Conservation (phyloP, 106 monocot genomes). For the Posidonia australis region DNA sequence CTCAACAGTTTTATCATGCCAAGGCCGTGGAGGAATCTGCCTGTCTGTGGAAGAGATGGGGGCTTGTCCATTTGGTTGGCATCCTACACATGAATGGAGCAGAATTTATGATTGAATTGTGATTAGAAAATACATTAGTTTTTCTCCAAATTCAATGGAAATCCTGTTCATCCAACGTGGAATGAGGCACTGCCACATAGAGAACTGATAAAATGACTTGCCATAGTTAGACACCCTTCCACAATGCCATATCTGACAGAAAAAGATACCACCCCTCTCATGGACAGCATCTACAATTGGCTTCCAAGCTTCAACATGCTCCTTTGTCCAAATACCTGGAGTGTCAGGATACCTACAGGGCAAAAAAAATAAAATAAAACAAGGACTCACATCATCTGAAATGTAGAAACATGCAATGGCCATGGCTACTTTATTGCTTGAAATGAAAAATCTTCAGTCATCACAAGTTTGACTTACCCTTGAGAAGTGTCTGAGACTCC, state of each 20-base stretch:
- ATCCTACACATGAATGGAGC: slow-evolving; percentile 4
- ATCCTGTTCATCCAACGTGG: too few relatives aligned
- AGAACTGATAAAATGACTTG: background rate
- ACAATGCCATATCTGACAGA: slow-evolving; percentile 22
- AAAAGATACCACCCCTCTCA: slow-evolving; percentile 19
- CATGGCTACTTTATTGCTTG: background rate
- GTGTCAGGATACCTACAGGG: slow-evolving; percentile 11
- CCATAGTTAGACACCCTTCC: slow-evolving; percentile 23
- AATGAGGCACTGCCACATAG: background rate
- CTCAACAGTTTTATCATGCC: background rate
- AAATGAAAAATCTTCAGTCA: background rate
- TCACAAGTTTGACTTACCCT: slow-evolving; percentile 7
- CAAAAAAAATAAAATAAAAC: background rate
- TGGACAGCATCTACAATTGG: slow-evolving; percentile 26
- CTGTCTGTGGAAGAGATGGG: slow-evolving; percentile 19
- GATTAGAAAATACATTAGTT: too few relatives aligned
- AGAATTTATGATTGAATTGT: background rate
- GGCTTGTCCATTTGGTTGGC: slow-evolving; percentile 17
- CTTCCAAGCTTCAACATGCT: slow-evolving; percentile 28
- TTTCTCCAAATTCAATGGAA: too few relatives aligned
- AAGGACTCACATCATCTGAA: background rate
- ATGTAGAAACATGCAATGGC: background rate
- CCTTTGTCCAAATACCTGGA: slow-evolving; percentile 25
- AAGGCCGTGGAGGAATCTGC: background rate
- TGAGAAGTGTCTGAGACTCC: slow-evolving; percentile 23